These are phyloP conservation scores for Flaveria trinervia DNA, from an alignment of 129 eudicot genomes.

Conservation along the genomic window DNA sequence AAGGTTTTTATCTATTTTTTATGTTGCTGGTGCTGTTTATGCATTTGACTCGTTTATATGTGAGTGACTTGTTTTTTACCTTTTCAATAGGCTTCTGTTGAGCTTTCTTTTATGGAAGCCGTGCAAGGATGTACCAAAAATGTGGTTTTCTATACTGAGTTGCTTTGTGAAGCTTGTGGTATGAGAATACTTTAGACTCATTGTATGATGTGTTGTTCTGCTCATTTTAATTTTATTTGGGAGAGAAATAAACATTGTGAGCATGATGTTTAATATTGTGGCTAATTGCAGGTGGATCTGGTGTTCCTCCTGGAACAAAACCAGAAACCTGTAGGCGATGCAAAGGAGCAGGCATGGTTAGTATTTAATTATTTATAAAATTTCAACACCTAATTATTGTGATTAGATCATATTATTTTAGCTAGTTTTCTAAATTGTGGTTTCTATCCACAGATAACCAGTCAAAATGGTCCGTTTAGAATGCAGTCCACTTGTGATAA, in stretches of 20 bases:
- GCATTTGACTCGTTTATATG: neutral
- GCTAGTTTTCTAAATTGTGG: neutral
- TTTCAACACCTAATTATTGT: constrained; percentile 1
- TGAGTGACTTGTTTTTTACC: neutral
- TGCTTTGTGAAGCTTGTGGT: constrained; percentile 84
- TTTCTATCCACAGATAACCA: constrained; percentile 42
- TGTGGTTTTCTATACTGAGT: constrained; percentile 55
- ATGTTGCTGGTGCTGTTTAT: constrained; percentile 4
- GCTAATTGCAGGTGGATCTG: constrained; percentile 66
- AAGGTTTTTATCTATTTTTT: constrained; percentile 39
- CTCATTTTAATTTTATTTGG: neutral
- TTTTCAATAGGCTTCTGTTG: constrained; percentile 48
- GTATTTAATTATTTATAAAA: constrained; percentile 33
- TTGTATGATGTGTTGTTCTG: neutral
- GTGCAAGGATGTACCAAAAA: constrained; percentile 88
- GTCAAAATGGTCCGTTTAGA: constrained; percentile 59
- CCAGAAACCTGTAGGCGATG: constrained; percentile 92
- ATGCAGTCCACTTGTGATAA: constrained; percentile 57
- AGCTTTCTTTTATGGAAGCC: constrained; percentile 97
- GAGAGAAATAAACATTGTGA: constrained; percentile 15
- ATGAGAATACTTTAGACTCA: constrained; percentile 16
- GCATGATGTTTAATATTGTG: neutral
- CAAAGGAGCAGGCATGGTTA: constrained; percentile 85
- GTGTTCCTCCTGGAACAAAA: constrained; percentile 88
- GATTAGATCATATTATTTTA: neutral